Conservation (phyloP, 768 basidiomycete species). For the Leccinum broughii region DNA sequence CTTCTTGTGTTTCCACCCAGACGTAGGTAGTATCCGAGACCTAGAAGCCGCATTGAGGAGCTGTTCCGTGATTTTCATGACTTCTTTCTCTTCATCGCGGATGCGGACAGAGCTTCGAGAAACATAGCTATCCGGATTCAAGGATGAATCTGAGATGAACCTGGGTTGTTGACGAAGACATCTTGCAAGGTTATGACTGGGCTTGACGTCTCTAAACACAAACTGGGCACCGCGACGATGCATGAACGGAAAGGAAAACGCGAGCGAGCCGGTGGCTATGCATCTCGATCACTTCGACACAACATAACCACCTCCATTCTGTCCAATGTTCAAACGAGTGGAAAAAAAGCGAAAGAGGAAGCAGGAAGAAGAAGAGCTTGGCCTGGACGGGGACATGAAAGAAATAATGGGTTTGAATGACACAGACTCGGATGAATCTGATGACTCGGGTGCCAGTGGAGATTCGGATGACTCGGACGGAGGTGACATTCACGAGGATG, state of each 20-base stretch:
- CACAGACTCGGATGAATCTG: conserved; percentile 72
- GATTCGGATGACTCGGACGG: conserved; percentile 29
- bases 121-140: not conserved
- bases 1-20: conserved; percentile 39
- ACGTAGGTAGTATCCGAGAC: conserved; percentile 21
- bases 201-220: conserved; percentile 17
- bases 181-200: conserved; percentile 15
- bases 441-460: conserved; percentile 20
- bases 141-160: not conserved
- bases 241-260: conserved; percentile 34
- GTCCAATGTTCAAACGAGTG: conserved; percentile 75
- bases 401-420: conserved; percentile 67
- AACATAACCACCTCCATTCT: not conserved
- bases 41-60: conserved; percentile 38
- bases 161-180: conserved; percentile 2
- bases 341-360: conserved; percentile 62
- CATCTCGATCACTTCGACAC: not conserved
- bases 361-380: conserved; percentile 65
- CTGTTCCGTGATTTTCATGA: conserved; percentile 28
- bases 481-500: conserved; percentile 22
- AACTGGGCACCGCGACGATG: conserved; percentile 25
- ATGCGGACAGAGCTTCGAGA: not conserved
- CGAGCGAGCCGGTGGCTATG: conserved; percentile 26
- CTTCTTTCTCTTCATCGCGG: conserved; percentile 5
- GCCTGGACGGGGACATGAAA: conserved; percentile 62